Evolutionary conservation across 1,284 basidiomycete species (phyloP).

Genomic region (Stygiomarasmius scandens): DNA sequence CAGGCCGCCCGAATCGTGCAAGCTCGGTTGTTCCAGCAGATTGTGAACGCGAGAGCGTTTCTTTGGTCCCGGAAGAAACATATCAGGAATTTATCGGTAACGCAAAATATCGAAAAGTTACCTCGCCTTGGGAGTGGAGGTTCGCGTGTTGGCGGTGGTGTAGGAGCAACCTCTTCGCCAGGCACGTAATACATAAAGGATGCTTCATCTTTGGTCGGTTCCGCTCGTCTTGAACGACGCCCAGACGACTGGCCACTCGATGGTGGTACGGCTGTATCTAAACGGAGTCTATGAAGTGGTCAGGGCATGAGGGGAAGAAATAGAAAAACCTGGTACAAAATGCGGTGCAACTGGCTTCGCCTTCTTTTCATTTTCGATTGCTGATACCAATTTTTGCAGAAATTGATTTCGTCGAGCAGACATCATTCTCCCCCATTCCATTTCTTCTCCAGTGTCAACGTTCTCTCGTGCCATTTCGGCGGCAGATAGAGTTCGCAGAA

Average conservation of each 20-base stretch:
- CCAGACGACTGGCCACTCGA: constrained; percentile 15
- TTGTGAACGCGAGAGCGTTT: not conserved
- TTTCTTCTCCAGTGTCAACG: constrained; percentile 67
- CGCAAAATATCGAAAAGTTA: not conserved
- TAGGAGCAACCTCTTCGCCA: constrained; percentile 23
- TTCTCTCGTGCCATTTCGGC: constrained; percentile 62
- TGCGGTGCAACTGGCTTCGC: constrained; percentile 40
- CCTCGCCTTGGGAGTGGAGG: not conserved
- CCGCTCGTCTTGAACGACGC: constrained; percentile 15
- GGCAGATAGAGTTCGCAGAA: constrained; percentile 49
- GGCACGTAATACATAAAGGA: constrained; percentile 49
- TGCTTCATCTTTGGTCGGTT: constrained; percentile 33
- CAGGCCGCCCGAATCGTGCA: not conserved
- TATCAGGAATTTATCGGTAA: not conserved
- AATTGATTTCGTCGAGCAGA: constrained; percentile 64
- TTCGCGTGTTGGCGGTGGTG: not conserved
- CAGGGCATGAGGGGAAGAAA: not conserved
- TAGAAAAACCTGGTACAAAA: constrained; percentile 43
- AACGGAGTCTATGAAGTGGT: not conserved
- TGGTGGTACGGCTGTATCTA: constrained; percentile 7
- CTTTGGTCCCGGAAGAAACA: not conserved
- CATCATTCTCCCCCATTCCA: constrained; percentile 69
- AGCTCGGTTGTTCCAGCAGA: not conserved
- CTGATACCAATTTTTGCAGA: constrained; percentile 58
- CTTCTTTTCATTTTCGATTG: constrained; percentile 52